phyloP scores from a whole-genome alignment of 495 filamentous ascomycete genomes.

The Neurospora hispaniola region DNA sequence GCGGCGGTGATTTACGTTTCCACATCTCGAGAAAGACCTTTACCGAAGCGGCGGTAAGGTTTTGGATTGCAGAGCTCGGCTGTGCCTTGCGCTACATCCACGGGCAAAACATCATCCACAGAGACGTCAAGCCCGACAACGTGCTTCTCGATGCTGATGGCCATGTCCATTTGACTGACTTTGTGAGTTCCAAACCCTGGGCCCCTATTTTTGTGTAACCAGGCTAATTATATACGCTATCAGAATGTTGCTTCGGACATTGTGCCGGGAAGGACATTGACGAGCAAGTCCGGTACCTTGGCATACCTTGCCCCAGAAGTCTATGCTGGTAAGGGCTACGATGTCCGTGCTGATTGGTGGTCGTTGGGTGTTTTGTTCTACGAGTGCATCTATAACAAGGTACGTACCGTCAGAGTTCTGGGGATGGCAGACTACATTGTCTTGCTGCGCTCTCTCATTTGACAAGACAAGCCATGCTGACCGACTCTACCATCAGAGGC shows the following conservation, averaged over 20 bases:
- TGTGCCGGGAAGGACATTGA: conserved; percentile 66
- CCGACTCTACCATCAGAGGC: conserved; percentile 45
- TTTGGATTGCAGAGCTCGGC: conserved; percentile 91
- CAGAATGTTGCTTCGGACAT: conserved; percentile 97
- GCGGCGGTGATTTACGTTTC: conserved; percentile 90
- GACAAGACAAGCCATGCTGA: conserved; percentile 25
- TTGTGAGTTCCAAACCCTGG: conserved; percentile 48
- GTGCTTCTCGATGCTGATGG: conserved; percentile 88
- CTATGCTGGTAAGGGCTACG: conserved; percentile 79
- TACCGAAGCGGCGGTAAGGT: conserved; percentile 91
- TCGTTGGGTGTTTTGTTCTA: conserved; percentile 93
- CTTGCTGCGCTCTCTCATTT: conserved; percentile 6
- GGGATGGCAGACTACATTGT: neutral
- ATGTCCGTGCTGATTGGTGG: conserved; percentile 93
- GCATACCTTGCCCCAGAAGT: conserved; percentile 96
- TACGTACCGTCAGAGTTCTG: conserved; percentile 26
- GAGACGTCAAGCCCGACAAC: conserved; percentile 96
- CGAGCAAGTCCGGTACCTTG: conserved; percentile 92
- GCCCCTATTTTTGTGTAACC: conserved; percentile 1
- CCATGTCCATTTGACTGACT: conserved; percentile 95
- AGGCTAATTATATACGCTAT: conserved; percentile 10
- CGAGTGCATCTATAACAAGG: conserved; percentile 99
- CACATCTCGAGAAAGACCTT: conserved; percentile 98
- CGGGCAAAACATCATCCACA: conserved; percentile 83
- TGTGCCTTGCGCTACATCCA: conserved; percentile 92